phyloP scores from a whole-genome alignment of 306 rosid species.

The Myrica gale region DNA sequence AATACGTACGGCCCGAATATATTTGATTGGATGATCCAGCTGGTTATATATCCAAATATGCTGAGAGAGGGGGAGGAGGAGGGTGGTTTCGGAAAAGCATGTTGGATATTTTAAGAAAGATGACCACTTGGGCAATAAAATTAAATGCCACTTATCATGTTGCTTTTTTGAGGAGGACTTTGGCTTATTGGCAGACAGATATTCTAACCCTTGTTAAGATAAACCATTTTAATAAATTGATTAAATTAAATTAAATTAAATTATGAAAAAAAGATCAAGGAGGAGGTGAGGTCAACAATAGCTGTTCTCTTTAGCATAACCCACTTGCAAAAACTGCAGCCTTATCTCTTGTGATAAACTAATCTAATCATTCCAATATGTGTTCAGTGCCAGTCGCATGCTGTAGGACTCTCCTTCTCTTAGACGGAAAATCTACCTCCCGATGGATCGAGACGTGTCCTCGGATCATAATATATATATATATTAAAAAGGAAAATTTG shows the following conservation, averaged over 20 bases:
- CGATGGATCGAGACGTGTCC: too few species aligned
- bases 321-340: too few species aligned
- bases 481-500: too few species aligned
- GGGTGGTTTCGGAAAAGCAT: background rate
- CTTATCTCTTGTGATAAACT: too few species aligned
- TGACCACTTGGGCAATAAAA: background rate
- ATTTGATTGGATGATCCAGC: background rate
- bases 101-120: background rate
- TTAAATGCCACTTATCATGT: background rate
- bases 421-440: too few species aligned
- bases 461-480: too few species aligned
- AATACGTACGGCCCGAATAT: background rate
- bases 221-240: constrained; percentile 2
- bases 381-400: too few species aligned
- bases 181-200: constrained; percentile 52
- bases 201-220: constrained; percentile 33
- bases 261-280: background rate
- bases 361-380: too few species aligned
- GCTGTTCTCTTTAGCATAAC: too few species aligned
- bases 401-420: too few species aligned
- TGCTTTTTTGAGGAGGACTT: constrained; percentile 44
- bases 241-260: constrained; percentile 9
- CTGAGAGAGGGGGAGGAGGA: background rate
- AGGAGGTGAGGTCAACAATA: too few species aligned
- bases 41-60: background rate